Evolutionary conservation across 176 grass and related monocot species (phyloP).

Genomic region (Carex parvula): DNA sequence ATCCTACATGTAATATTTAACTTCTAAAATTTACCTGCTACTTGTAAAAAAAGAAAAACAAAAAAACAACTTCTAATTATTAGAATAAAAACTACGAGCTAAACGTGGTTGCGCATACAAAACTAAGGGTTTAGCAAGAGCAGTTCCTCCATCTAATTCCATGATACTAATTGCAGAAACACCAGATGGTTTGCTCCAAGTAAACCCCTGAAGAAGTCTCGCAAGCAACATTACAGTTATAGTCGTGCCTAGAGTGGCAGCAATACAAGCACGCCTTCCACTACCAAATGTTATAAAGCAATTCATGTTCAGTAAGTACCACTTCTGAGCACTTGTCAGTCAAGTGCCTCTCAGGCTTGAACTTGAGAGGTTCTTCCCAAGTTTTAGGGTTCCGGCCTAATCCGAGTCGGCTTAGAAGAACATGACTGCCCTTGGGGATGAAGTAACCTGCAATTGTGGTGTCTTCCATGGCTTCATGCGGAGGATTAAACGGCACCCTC

Average conservation of each 20-base stretch:
- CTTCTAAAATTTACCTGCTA: no score
- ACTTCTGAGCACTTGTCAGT: neutral
- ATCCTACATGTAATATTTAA: no score
- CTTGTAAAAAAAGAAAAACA: no score
- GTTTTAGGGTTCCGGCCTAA: conserved; percentile 30
- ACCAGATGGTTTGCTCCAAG: conserved; percentile 1
- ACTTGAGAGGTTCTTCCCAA: conserved; percentile 26
- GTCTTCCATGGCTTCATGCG: conserved; percentile 20
- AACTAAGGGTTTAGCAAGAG: conserved; percentile 1
- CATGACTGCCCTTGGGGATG: conserved; percentile 34
- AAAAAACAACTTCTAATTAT: neutral
- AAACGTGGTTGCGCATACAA: conserved; percentile 13
- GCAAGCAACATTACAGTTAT: conserved; percentile 37
- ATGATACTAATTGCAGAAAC: conserved; percentile 4
- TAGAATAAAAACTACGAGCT: neutral
- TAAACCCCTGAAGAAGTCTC: conserved; percentile 29
- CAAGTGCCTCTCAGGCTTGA: conserved; percentile 24
- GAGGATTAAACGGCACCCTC: conserved; percentile 23
- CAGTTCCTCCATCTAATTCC: neutral
- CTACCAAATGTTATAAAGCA: conserved; percentile 35
- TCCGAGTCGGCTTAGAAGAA: conserved; percentile 16
- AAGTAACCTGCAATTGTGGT: conserved; percentile 14
- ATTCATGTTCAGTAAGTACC: conserved; percentile 14
- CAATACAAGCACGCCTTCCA: conserved; percentile 28
- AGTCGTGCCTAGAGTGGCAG: neutral